A percentile compares a stretch with the other conserved stretches of the same genome.
These are phyloP conservation scores for Elongisporangium prolatum DNA, from an alignment of 352 stramenopile genomes.

Conservation along the genomic window DNA sequence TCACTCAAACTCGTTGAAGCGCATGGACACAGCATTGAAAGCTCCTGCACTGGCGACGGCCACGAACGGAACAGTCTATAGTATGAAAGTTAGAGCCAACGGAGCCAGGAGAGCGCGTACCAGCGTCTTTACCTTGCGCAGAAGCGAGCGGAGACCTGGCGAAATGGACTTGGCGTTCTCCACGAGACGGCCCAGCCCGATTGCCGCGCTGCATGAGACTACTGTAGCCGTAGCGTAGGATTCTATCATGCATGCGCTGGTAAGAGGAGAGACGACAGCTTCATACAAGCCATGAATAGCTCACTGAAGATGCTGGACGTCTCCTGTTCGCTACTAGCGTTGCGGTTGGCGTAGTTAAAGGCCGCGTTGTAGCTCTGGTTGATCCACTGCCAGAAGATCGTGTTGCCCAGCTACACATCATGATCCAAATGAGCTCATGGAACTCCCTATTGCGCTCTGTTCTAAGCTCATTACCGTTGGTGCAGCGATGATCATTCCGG, in stretches of 20 bases:
- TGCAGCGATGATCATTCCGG: slow-evolving; percentile 77
- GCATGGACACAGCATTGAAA: slow-evolving; percentile 87
- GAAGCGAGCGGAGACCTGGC: slow-evolving; percentile 43
- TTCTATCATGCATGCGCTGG: slow-evolving; percentile 26
- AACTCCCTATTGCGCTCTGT: background rate
- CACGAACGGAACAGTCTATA: slow-evolving; percentile 79
- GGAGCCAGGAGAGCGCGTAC: background rate
- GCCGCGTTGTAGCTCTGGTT: slow-evolving; percentile 89
- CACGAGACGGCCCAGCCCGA: slow-evolving; percentile 71
- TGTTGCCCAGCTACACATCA: slow-evolving; percentile 46
- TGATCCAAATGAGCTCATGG: slow-evolving; percentile 1
- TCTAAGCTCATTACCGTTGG: slow-evolving; percentile 39
- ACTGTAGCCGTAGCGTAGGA: slow-evolving; percentile 74
- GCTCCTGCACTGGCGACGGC: slow-evolving; percentile 77
- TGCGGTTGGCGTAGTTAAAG: slow-evolving; percentile 89
- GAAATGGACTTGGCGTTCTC: slow-evolving; percentile 73
- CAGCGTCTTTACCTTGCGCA: slow-evolving; percentile 47
- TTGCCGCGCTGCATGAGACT: slow-evolving; percentile 74
- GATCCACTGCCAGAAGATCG: slow-evolving; percentile 87
- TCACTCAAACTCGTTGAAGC: slow-evolving; percentile 83
- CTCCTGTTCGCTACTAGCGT: slow-evolving; percentile 73
- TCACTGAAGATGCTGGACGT: slow-evolving; percentile 71
- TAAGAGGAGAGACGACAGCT: background rate
- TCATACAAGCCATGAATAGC: slow-evolving; percentile 5
- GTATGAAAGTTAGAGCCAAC: background rate